Base-by-base conservation (phyloP, 2,329 filamentous ascomycete genomes). In the Nemania abortiva region DNA sequence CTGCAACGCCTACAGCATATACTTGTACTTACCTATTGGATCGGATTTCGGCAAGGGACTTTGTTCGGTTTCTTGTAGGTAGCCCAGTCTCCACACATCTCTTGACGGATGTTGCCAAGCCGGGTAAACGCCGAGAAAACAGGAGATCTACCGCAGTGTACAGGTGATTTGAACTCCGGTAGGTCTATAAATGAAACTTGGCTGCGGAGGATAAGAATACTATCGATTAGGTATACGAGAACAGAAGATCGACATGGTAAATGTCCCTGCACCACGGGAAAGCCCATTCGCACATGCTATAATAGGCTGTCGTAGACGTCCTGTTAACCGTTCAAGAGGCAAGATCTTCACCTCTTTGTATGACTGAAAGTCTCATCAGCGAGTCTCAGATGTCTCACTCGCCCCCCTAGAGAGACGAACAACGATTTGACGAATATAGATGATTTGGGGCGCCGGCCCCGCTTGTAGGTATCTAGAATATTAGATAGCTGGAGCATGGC, bases 51-150 rank as follows among this genome's bases (percentile, higher is more conserved):
- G 69, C 62, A 68, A 60, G 62, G 62, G 42, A 53, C 52, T 55
- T 60, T 27, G 47, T 37, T 13, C 1, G 54, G 13, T 56, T 55
- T 18, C 34, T 52, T 50, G n/a, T n/a, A n/a, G n/a, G 29, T 52
- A 47, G 55, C 61, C 54, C 65, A 66, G 58, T 58, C 65, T 37
- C 68, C 68, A 70, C 65, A 65, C 39, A 29, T 59, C 47, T 53
- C 53, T 55, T 20, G 52, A 53, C 20, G 34, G 68, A 63, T 63
- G 65, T 64, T 66, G 66, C 69, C 66, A 66, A 71, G 69, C 69
- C 66, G 69, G 69, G 34, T 71, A 66, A 69, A 69, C 62, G 49
- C 66, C 31, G 58, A 71, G 59, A 65, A 64, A 54, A 55, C 2
- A 20, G 56, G 34, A 55, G 42, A 68, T 42, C 52, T 59, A 47